Percentiles rank a stretch among this genome's conserved stretches.
Evolutionary conservation across 305 asterid genomes (phyloP).

Genomic region (Solanum hybrid): DNA sequence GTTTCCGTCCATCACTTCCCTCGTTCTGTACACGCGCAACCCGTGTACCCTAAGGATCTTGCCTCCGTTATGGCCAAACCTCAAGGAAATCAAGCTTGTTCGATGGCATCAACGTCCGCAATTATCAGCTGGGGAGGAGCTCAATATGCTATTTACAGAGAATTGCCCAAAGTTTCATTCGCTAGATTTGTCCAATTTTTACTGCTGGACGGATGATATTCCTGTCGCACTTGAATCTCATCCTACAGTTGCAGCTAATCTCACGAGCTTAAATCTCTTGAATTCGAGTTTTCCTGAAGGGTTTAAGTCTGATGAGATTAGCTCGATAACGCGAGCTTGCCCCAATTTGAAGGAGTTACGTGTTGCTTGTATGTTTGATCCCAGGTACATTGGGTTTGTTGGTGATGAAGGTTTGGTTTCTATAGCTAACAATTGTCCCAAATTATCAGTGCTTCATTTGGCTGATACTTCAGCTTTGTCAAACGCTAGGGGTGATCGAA

Average conservation of each 20-base stretch:
- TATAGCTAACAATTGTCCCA: constrained; percentile 51
- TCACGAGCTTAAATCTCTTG: constrained; percentile 45
- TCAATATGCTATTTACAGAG: constrained; percentile 27
- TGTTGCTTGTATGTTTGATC: constrained; percentile 71
- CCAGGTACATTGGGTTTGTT: constrained; percentile 61
- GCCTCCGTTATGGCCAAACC: constrained; percentile 38
- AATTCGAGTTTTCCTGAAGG: constrained; percentile 77
- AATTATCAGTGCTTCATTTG: constrained; percentile 52
- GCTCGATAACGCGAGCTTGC: constrained; percentile 44
- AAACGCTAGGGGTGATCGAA: constrained; percentile 43
- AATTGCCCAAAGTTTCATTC: constrained; percentile 21
- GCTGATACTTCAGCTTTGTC: constrained; percentile 58
- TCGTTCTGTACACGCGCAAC: constrained; percentile 55
- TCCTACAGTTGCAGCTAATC: constrained; percentile 31
- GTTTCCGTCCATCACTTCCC: constrained; percentile 48
- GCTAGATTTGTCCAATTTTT: constrained; percentile 58
- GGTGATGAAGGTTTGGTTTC: constrained; percentile 59
- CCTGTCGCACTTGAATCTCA: constrained; percentile 41
- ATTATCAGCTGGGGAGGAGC: constrained; percentile 54
- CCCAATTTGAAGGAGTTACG: constrained; percentile 51
- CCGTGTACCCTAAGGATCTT: constrained; percentile 34
- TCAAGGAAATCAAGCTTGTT: constrained; percentile 55
- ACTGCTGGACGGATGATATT: constrained; percentile 88
- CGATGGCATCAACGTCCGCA: constrained; percentile 93
- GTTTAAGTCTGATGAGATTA: constrained; percentile 59